Evolutionary conservation across 139 green algal species (phyloP).

Genomic region (Auxenochlorella pyrenoidosa): DNA sequence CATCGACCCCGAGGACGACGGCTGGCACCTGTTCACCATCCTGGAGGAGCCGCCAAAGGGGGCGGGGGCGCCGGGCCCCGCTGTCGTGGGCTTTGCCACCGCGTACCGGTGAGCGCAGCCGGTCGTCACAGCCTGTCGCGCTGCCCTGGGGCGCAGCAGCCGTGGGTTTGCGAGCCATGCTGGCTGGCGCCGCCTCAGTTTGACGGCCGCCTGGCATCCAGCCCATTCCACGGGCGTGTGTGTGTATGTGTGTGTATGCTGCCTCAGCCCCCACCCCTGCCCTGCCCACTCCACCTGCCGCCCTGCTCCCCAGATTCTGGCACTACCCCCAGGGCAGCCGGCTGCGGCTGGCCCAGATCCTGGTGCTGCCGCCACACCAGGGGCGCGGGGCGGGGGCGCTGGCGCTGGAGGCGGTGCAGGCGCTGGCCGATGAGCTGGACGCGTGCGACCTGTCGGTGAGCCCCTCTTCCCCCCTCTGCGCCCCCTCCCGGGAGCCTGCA

Average conservation of each 20-base stretch:
- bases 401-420: constrained; percentile 72
- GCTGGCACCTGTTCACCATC: constrained; percentile 77
- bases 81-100: constrained; percentile 68
- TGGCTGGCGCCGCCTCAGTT: background rate
- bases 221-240: too few species aligned
- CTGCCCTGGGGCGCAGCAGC: too few species aligned
- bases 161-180: background rate
- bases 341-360: constrained; percentile 79
- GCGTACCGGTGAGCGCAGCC: constrained; percentile 56
- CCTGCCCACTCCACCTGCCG: too few species aligned
- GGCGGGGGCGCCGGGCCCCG: background rate
- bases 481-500: too few species aligned
- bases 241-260: too few species aligned
- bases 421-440: constrained; percentile 50
- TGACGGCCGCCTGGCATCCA: background rate
- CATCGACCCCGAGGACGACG: constrained; percentile 77
- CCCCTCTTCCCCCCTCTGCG: too few species aligned
- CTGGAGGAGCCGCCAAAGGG: background rate
- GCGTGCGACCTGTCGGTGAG: constrained; percentile 81
- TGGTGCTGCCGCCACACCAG: constrained; percentile 87
- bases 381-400: constrained; percentile 65
- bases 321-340: constrained; percentile 73
- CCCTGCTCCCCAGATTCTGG: constrained; percentile 60
- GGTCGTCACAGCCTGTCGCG: too few species aligned
- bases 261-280: too few species aligned